phyloP scores from a whole-genome alignment of 2,329 filamentous ascomycete genomes.

The Trichoderma koningii region DNA sequence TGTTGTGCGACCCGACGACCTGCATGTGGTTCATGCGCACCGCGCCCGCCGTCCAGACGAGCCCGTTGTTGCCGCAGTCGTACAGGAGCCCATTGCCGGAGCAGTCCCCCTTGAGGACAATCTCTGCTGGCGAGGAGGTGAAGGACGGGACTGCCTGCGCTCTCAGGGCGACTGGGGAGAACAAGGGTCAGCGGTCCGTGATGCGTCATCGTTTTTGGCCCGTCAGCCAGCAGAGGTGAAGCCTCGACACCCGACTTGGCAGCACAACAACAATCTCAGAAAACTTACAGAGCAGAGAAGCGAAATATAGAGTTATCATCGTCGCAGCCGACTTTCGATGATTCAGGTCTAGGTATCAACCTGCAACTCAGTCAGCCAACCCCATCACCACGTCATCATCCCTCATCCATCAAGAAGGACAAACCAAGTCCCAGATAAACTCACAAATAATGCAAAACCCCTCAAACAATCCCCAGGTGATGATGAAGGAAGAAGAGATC shows the following conservation, averaged over 20 bases:
- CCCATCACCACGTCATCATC: too few relatives aligned
- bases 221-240: neutral
- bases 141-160: constrained; percentile 4
- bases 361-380: neutral
- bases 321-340: neutral
- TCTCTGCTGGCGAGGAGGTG: neutral
- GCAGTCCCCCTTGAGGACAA: constrained; percentile 1
- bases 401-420: too few relatives aligned
- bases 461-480: neutral
- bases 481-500: too few relatives aligned
- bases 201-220: neutral
- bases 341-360: neutral
- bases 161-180: constrained; percentile 2
- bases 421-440: too few relatives aligned
- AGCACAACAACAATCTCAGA: too few relatives aligned
- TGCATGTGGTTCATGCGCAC: constrained; percentile 56
- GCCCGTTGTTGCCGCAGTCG: neutral
- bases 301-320: constrained; percentile 8
- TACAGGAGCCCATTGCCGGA: neutral
- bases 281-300: constrained; percentile 4
- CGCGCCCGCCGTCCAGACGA: constrained; percentile 30
- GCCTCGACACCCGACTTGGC: too few relatives aligned
- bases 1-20: constrained; percentile 54
- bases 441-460: neutral
- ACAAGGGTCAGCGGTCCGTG: neutral